Evolutionary conservation across 768 basidiomycete species (phyloP), one percentile per base, ranked within the genome.

Genomic region (Paxillus rubicundulus): DNA sequence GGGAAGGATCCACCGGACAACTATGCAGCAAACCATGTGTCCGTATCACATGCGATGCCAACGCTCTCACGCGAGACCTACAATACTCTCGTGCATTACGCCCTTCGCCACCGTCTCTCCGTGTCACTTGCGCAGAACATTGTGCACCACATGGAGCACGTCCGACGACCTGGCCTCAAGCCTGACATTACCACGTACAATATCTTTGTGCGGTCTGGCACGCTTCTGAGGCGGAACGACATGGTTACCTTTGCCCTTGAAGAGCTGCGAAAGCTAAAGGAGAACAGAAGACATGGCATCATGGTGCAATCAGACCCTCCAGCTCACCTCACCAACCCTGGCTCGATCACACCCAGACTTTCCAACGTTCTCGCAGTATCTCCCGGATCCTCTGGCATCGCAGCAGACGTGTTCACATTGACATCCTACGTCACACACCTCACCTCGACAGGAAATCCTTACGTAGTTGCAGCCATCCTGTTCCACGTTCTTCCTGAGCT

Each of bases 71-170:
- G 73, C 9, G 63, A 69, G 18, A 69, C 77, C 1, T 86, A 83
- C 66, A 86, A 88, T 62, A 61, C 81, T 1, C 77, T 92, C 24
- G 58, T 91, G 4, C 76, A 86, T 54, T 90, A 89, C 64, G 72
- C 83, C 4, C 73, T 92, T 33, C 79, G 79, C 8, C 77, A 86
- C 58, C 77, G 78, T n/a, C 68, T 74, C 37, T 84, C 84, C 5
- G 67, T 77, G 16, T 52, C 61, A 1, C 70, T 81, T 21, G 85
- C 80, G 0, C 65, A 74, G 13, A 56, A 63, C 12, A 68, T 89
- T 13, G 63, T 88, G 10, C 56, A 77, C 12, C 80, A 87, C 57
- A 84, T 89, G 81, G 71, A 70, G 17, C 57, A 69, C 16, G 54
- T 70, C 2, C 75, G 80, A 14, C 52, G 68, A 8, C 71, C 74